A percentile compares a stretch with the other conserved stretches of the same genome.
Conservation (phyloP, 2,329 filamentous ascomycete genomes). For the Zasmidium cellare region DNA sequence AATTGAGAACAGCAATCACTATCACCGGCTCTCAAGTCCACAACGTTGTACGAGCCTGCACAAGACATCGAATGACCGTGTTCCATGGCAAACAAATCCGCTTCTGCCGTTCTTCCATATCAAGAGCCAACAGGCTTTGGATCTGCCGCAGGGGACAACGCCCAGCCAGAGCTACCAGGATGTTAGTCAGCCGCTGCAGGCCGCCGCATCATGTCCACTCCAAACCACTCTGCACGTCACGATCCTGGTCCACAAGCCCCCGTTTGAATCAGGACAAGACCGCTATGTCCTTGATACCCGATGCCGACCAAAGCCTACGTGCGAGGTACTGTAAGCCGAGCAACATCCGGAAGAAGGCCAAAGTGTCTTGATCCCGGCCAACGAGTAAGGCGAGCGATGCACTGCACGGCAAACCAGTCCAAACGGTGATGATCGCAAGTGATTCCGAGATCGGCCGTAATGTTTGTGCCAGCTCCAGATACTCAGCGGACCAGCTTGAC, state of each 20-base stretch:
- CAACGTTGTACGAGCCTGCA: not conserved
- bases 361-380: not conserved
- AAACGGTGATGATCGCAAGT: no score
- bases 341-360: no score
- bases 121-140: not conserved
- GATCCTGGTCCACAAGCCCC: constrained; percentile 8
- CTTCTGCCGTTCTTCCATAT: not conserved
- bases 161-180: not conserved
- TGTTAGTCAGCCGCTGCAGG: not conserved
- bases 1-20: not conserved
- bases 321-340: not conserved
- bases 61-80: not conserved
- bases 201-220: not conserved
- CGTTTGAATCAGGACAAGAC: not conserved
- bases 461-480: no score
- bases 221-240: constrained; percentile 15
- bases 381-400: no score
- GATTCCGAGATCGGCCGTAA: no score
- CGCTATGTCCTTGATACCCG: not conserved
- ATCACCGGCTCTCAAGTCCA: not conserved
- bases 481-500: no score
- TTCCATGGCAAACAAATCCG: not conserved
- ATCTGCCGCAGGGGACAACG: not conserved
- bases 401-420: no score
- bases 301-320: not conserved